These are phyloP conservation scores for Spathaspora passalidarum DNA, from an alignment of 805 yeast genomes.

Conservation along the genomic window DNA sequence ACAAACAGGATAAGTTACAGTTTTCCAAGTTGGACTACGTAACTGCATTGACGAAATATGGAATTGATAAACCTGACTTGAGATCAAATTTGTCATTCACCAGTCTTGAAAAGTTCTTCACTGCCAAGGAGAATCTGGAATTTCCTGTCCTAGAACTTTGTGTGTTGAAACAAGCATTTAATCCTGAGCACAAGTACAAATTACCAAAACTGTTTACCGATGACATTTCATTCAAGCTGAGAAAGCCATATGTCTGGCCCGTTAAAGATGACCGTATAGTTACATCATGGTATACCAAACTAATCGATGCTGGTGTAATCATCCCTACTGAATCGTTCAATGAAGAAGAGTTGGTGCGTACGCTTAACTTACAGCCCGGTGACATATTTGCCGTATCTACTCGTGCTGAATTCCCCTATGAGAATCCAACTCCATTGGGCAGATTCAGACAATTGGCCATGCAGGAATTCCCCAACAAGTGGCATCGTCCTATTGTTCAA, in stretches of 20 bases:
- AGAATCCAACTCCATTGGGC: slow-evolving; percentile 95
- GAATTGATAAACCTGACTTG: slow-evolving; percentile 94
- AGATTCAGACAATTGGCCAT: slow-evolving; percentile 74
- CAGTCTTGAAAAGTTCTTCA: slow-evolving; percentile 44
- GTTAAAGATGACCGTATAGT: slow-evolving; percentile 43
- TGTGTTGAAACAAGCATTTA: slow-evolving; percentile 52
- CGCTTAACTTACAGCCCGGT: slow-evolving; percentile 52
- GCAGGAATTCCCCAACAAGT: slow-evolving; percentile 46
- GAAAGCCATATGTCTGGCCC: slow-evolving; percentile 58
- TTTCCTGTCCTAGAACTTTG: slow-evolving; percentile 77
- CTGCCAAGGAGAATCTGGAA: slow-evolving; percentile 23
- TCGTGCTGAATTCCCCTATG: slow-evolving; percentile 69
- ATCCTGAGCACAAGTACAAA: slow-evolving; percentile 18
- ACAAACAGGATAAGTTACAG: slow-evolving; percentile 9
- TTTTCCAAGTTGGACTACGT: slow-evolving; percentile 53
- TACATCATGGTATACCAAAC: slow-evolving; percentile 41
- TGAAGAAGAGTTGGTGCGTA: slow-evolving; percentile 12
- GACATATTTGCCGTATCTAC: slow-evolving; percentile 79
- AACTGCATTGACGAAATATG: slow-evolving; percentile 70
- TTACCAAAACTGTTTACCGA: slow-evolving; percentile 41
- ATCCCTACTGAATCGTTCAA: slow-evolving; percentile 13
- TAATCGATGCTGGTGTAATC: slow-evolving; percentile 29
- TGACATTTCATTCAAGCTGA: slow-evolving; percentile 43
- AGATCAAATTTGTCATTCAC: slow-evolving; percentile 55
- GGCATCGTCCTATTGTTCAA: slow-evolving; percentile 40